Base-by-base conservation (phyloP, 768 basidiomycete genomes). In the Mycena capillaripes region DNA sequence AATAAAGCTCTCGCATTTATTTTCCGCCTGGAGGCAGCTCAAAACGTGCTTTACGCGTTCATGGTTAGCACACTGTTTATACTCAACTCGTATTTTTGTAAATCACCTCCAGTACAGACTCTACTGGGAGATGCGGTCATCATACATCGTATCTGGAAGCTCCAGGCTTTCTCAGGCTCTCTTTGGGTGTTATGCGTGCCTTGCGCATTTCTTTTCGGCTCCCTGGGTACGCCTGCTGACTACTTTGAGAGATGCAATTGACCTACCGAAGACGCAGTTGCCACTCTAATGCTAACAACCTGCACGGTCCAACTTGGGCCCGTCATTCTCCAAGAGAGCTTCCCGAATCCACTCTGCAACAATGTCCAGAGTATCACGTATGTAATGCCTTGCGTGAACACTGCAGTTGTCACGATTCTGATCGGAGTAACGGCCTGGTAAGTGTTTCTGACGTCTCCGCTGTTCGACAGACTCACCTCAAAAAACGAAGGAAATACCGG, bases 41-140 rank as follows among this genome's bases (percentile, higher is more conserved):
- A 55, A 57, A 23, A 66, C 30, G 19, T 46, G 9, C 64, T 66
- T 56, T 66, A 66, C 55, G 64, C 64, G 27, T 66, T 44, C 56
- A 66, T 66, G 64, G 64, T 66, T 14, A 55, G 64, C 29, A 30
- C 38, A 21, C 53, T 44, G 38, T 17, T 42, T 12, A 55, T 55
- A 17, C 8, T 56, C 27, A 25, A 29, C 53, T 44, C 29, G 50
- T 16, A 5, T 3, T 17, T 29, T 44, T 57, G 8, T 56, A 42
- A 40, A 66, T 7, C 4, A 11, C 29, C 12, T 55, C 12, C 16
- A 16, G 14, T 55, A 14, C 50, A 55, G 53, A 55, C 53, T 30
- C 12, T 55, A 16, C 53, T 55, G 53, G 53, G 53, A 55, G 53
- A 55, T 32, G 53, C 30, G 29, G 21, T 55, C 53, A 55, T 55